A percentile compares a stretch with the other conserved stretches of the same genome.
These are phyloP conservation scores for Pelagophyceae sp. DNA, from an alignment of 352 stramenopile genomes.

Conservation along the genomic window DNA sequence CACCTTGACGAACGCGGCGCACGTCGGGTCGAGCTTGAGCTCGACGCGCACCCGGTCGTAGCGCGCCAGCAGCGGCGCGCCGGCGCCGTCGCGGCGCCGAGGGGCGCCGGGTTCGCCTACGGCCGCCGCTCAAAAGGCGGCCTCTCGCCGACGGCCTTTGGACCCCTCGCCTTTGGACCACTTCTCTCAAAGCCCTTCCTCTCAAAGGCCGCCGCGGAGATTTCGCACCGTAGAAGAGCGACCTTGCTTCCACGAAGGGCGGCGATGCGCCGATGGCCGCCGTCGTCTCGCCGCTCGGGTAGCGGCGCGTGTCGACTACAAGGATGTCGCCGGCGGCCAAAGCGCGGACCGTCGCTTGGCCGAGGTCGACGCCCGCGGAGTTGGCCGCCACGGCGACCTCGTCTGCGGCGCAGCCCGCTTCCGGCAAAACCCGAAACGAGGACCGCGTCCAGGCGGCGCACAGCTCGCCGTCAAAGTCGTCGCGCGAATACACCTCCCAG, in stretches of 20 bases:
- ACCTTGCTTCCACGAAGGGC: conserved; percentile 1
- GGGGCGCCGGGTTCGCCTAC: too few relatives aligned
- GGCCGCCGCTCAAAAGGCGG: too few relatives aligned
- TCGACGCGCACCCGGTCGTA: background rate
- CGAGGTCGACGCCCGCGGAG: background rate
- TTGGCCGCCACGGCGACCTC: background rate
- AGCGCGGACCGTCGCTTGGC: background rate
- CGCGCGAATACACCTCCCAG: background rate
- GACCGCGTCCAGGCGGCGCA: background rate
- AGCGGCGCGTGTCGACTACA: background rate
- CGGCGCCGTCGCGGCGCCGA: background rate
- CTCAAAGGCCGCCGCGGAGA: too few relatives aligned
- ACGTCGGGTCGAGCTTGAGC: background rate
- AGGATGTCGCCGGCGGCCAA: background rate
- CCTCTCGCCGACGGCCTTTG: too few relatives aligned
- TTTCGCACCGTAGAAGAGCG: conserved; percentile 1
- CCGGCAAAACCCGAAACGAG: background rate
- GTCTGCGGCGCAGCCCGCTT: conserved; percentile 12
- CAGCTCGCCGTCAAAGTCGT: background rate
- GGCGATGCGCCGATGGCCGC: background rate
- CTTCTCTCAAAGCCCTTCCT: too few relatives aligned
- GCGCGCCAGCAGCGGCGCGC: background rate
- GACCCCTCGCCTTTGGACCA: too few relatives aligned
- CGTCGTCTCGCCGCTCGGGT: background rate
- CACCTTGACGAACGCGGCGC: background rate